Percentiles rank a stretch among this genome's conserved stretches.
Conservation (phyloP, 2,329 filamentous ascomycete species). For the Fusarium poae region DNA sequence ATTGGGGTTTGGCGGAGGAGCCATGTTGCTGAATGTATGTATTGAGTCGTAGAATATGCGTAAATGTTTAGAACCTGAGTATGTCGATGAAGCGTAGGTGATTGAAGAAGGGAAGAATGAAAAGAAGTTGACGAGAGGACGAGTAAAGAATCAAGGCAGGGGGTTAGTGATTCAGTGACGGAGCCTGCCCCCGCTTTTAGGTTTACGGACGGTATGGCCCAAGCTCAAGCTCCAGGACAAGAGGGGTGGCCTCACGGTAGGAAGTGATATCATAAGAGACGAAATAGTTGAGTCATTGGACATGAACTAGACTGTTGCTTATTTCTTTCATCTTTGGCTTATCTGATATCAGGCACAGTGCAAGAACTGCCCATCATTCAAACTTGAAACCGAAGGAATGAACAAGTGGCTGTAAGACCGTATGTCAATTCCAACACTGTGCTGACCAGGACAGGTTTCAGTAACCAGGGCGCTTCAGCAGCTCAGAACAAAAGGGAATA, state of each 20-base stretch:
- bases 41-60: conserved; percentile 6
- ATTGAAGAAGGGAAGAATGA: conserved; percentile 25
- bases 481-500: conserved; percentile 10
- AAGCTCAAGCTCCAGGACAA: conserved; percentile 24
- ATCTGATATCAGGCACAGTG: neutral
- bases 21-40: conserved; percentile 61
- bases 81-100: conserved; percentile 1
- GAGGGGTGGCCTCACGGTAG: neutral
- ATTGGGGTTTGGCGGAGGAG: conserved; percentile 78
- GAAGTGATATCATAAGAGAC: conserved; percentile 7
- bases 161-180: conserved; percentile 40
- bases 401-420: neutral
- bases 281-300: neutral
- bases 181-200: conserved; percentile 37
- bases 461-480: conserved; percentile 23
- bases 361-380: neutral
- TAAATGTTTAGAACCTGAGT: neutral
- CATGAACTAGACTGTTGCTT: neutral
- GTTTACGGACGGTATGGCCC: conserved; percentile 20
- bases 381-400: neutral
- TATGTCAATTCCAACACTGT: neutral
- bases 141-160: conserved; percentile 40
- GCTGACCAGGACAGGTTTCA: conserved; percentile 24
- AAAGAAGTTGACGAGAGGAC: conserved; percentile 34
- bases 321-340: neutral